Base-by-base conservation (phyloP, 2,329 filamentous ascomycete species). In the Pseudogymnoascus pannorum region DNA sequence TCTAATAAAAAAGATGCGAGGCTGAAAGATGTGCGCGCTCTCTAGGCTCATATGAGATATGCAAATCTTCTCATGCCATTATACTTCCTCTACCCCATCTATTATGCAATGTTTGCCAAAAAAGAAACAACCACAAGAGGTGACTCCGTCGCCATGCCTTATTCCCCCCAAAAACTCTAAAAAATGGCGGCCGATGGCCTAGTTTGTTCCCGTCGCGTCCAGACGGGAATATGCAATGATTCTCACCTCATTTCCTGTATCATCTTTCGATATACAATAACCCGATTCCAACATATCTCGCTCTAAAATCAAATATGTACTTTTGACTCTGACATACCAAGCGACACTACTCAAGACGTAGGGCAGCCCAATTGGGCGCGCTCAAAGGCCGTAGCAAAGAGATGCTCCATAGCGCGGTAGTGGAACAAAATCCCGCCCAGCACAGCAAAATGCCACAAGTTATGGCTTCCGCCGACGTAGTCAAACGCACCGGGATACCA, bases 391-490 rank as follows among this genome's bases (percentile, higher is more conserved):
- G 81, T 82, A 4, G 88, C 81, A 71, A 99, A 99, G 75, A 99
- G 94, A 61, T 92, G 84, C 74, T 97, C 90, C 93, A 99, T 97
- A 16, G 94, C 94, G 20, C 83, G 82, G 76, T 97, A 99, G 75
- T 99, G 94, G 73, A 96, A 97, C n/a, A 97, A 75, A 62, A 99
- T 99, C 9, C 94, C 94, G 14, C 92, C 91, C 26, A 99, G 78
- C 9, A 99, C 94, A 6, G 94, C 94, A 33, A 96, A 76, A 75
- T 99, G 94, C 94, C 94, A 99, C 62, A 99, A 86, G 74, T 99
- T 99, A 76, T 99, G 94, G 73, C 91, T 95, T 51, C 91, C 92
- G 38, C 94, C 94, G 40, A 95, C 82, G 72, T 97, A 97, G 75
- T 99, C 94, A 69, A 99, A 99, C 72, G 88, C 85, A 58, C 94